A percentile compares a stretch with the other conserved stretches of the same genome.
Conservation (phyloP, 176 grass and related monocot genomes). For the Raddia guianensis region DNA sequence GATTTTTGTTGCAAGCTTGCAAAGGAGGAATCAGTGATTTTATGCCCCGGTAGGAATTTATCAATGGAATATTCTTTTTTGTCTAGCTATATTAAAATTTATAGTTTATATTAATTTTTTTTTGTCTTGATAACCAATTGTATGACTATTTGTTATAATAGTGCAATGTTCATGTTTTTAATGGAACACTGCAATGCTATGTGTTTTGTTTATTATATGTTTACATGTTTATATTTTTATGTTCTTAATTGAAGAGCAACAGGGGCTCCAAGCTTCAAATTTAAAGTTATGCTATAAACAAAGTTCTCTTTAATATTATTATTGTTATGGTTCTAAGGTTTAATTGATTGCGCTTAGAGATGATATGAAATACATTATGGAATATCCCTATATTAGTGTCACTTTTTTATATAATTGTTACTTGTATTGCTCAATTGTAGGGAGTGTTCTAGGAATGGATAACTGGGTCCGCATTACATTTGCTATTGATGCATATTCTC, state of each 20-base stretch:
- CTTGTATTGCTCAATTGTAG: background rate
- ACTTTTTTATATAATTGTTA: background rate
- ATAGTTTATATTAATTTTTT: background rate
- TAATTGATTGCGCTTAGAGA: background rate
- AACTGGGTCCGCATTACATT: conserved; percentile 59
- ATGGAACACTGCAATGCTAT: background rate
- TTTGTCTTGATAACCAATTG: background rate
- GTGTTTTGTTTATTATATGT: background rate
- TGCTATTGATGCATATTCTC: conserved; percentile 52
- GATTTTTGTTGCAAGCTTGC: conserved; percentile 86
- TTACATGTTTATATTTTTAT: background rate
- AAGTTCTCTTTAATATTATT: background rate
- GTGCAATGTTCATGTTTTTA: background rate
- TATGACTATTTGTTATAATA: background rate
- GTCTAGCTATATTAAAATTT: background rate
- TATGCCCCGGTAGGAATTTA: conserved; percentile 62
- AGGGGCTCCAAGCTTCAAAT: background rate
- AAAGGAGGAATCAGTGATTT: conserved; percentile 80
- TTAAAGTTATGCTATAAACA: background rate
- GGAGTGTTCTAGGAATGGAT: conserved; percentile 54
- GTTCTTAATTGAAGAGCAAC: too few relatives aligned
- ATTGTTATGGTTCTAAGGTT: background rate
- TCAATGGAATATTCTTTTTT: background rate
- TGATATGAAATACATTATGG: background rate
- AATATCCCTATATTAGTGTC: background rate